Evolutionary conservation across 441 rosid species (phyloP), one percentile per base, ranked within the genome.

Genomic region (Omphalea diandra): DNA sequence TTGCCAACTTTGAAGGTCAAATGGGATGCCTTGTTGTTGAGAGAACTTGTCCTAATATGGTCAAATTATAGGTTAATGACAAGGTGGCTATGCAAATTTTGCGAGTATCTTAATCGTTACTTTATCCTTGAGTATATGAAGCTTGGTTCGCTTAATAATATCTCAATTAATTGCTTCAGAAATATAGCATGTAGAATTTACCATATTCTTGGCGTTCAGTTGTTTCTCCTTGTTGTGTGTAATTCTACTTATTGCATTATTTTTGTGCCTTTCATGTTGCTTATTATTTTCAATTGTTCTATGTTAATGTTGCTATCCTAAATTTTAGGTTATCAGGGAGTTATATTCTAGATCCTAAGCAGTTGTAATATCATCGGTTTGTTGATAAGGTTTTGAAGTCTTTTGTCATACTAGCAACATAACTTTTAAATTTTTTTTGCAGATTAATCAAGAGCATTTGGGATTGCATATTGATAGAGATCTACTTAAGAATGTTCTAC

Each of bases 11-110:
- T n/a, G n/a, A n/a, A n/a, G n/a, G n/a, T n/a, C n/a, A 79, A 79
- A 70, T 58, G 41, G 33, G 78, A 63, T 18, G 77, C n/a, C 35
- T n/a, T 52, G 57, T 63, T 76, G 76, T 72, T 82, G 78, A 72
- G 74, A 40, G 81, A 73, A 71, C 62, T 82, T 53, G 47, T 73
- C 56, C 40, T 56, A 36, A 79, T 78, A 64, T 82, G 83, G 85
- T 78, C 77, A n/a, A 79, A 82, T 59, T 80, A 82, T 56, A 79
- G 73, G 73, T 46, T 74, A 43, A 82, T 82, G 85, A 74, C 73
- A 63, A 79, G 69, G 63, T 76, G 81, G 81, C 76, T 82, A 35
- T 82, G 78, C 66, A 64, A 67, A 69, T 70, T 79, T 70, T 79
- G 79, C 62, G 64, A 66, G 44, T 77, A 79, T 57, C 77, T 82